Base-by-base conservation (phyloP, 345 rosid species). In the Bruguiera parviflora region DNA sequence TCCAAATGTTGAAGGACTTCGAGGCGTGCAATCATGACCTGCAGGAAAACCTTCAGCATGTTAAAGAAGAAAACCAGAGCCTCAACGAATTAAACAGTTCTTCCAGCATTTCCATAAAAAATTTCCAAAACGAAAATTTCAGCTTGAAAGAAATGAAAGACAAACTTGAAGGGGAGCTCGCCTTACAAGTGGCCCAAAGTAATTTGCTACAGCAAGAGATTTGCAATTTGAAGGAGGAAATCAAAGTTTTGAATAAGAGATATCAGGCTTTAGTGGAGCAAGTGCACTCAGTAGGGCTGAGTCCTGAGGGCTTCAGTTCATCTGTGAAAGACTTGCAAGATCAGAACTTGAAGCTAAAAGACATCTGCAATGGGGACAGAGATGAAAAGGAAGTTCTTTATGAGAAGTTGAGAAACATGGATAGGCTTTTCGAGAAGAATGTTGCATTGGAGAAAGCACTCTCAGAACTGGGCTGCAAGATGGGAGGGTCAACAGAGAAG, bases 371-470 rank as follows among this genome's bases (percentile, higher is more conserved):
- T 53, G 67, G 68, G 60, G 76, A 67, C 32, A n/a, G 35, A n/a
- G 66, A 64, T 63, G 80, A 77, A 63, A 72, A 63, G 43, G 63
- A 67, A 35, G 76, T 68, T 58, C 76, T 77, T 56, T 61, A 58
- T 32, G 84, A 77, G 74, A 91, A 89, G 83, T 68, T 91, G 81
- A 79, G 65, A 66, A 79, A 77, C 29, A 83, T 85, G 86, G 87
- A 84, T 75, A 35, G 52, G 58, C 76, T 88, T 68, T 66, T 78
- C 53, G 83, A 84, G 82, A 84, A 80, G 75, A 94, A 91, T 76
- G 80, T 73, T 55, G 72, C 76, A 2, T 19, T 72, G 69, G 76
- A 77, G 55, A 68, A 66, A 6, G 64, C 73, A 47, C 56, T 77
- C 31, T 77, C 66, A 16, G 73, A 72, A 58, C 29, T 72, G 67